phyloP scores from a whole-genome alignment of 352 stramenopile genomes.

The Globisporangium nunn region DNA sequence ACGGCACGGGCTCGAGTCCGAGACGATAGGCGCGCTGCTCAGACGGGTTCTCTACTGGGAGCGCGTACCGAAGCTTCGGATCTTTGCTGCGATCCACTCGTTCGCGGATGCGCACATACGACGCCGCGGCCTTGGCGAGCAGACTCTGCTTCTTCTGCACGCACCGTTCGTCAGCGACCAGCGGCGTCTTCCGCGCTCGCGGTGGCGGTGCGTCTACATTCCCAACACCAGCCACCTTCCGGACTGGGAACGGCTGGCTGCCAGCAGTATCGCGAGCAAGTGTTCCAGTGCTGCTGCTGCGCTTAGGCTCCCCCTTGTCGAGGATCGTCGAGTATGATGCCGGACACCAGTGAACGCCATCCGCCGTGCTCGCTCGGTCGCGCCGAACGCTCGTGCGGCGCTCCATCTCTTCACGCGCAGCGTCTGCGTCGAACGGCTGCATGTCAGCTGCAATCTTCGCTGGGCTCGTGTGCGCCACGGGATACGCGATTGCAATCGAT shows the following conservation, averaged over 20 bases:
- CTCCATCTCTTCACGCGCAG: slow-evolving; percentile 13
- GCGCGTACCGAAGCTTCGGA: slow-evolving; percentile 30
- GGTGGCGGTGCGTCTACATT: not conserved
- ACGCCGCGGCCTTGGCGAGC: slow-evolving; percentile 19
- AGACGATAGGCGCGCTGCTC: slow-evolving; percentile 43
- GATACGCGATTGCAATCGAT: slow-evolving; percentile 24
- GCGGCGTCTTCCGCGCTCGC: slow-evolving; percentile 14
- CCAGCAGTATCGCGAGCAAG: slow-evolving; percentile 1
- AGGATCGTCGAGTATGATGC: slow-evolving; percentile 20
- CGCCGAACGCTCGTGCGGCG: slow-evolving; percentile 7
- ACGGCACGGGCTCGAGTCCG: slow-evolving; percentile 34
- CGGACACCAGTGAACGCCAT: slow-evolving; percentile 29
- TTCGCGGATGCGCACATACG: slow-evolving; percentile 21
- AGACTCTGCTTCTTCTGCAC: slow-evolving; percentile 23
- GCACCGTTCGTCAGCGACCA: slow-evolving; percentile 18
- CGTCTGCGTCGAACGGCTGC: slow-evolving; percentile 20
- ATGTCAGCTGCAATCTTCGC: slow-evolving; percentile 3
- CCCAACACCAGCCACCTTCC: slow-evolving; percentile 5
- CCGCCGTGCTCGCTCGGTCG: slow-evolving; percentile 1
- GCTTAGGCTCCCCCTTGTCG: slow-evolving; percentile 14
- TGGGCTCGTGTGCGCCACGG: slow-evolving; percentile 11
- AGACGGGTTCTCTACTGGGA: slow-evolving; percentile 36
- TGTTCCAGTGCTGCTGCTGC: slow-evolving; percentile 6
- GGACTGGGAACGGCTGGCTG: slow-evolving; percentile 25
- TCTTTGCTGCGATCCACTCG: slow-evolving; percentile 32